Base-by-base conservation (phyloP, 176 grass and related monocot species). In the Phoenix dactylifera region DNA sequence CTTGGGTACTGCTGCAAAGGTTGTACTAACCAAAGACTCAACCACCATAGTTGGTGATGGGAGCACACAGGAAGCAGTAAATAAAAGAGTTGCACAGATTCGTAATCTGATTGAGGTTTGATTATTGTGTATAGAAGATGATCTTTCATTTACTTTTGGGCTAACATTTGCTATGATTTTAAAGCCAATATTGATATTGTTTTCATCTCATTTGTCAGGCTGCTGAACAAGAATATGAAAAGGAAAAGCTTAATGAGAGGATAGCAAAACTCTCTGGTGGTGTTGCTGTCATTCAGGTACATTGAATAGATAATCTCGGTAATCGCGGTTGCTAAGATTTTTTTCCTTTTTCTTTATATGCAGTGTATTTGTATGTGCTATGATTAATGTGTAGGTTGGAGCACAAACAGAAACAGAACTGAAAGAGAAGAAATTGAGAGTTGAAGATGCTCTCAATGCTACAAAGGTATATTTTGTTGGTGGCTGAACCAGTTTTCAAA, bases 391-490 rank as follows among this genome's bases (percentile, higher is more conserved):
- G 15, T 28, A 10, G 87, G 93, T 98, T 59, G 93, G 93, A 79
- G 93, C 93, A 66, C 93, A 98, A 88, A 98, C 93, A 52, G 93
- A 98, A 71, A 92, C 87, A 50, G 93, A 98, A 57, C 63, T 98
- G 52, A 98, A 98, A 59, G 93, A 98, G 82, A 98, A 98, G 63
- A 98, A 92, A 76, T 70, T 98, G 88, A 89, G 93, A 83, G 93
- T 98, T 72, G 93, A 98, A 81, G 93, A 98, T 98, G 93, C 93
- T 62, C 79, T 98, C 50, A 98, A 98, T 50, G 93, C 93, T 54
- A 98, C 93, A 54, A 98, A 98, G 81, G 93, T 89, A 65, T 58
- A 18, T 50, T 54, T 70, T 29, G 15, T 67, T 64, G 29, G 44
- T 17, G 66, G 15, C 17, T 52, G 12, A 23, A 26, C 54, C 1